A percentile compares a stretch with the other conserved stretches of the same genome.
Conservation (phyloP, 306 rosid species). For the Pyrus bretschneideri region DNA sequence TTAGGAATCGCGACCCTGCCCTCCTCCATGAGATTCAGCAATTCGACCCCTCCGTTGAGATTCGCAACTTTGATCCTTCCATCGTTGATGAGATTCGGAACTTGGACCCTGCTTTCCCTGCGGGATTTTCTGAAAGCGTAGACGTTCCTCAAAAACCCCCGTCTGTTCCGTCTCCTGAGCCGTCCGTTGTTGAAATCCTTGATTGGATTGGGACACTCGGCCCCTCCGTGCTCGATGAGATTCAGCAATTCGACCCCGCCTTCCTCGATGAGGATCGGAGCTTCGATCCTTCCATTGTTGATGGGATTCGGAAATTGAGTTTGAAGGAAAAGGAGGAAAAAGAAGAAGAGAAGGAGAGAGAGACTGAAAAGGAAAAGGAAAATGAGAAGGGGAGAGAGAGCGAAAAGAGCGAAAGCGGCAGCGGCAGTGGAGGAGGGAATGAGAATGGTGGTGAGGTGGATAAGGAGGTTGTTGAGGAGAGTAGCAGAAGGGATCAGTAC, state of each 20-base stretch:
- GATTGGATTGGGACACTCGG: conserved; percentile 13
- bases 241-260: neutral
- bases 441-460: conserved; percentile 16
- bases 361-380: neutral
- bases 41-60: neutral
- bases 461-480: neutral
- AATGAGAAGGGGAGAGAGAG: conserved; percentile 18
- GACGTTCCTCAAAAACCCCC: neutral
- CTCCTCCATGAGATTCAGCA: neutral
- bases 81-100: neutral
- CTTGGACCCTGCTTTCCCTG: neutral
- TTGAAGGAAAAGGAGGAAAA: conserved; percentile 14
- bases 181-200: neutral
- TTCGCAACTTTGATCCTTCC: conserved; percentile 11
- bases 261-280: conserved; percentile 13
- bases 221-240: neutral
- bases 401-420: neutral
- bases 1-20: too few relatives aligned
- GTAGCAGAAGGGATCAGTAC: conserved; percentile 24
- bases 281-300: neutral
- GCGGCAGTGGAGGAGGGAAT: conserved; percentile 26
- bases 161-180: too few relatives aligned
- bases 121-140: conserved; percentile 47
- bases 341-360: neutral
- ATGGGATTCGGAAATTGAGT: neutral